Base-by-base conservation (phyloP, 345 rosid genomes). In the Hypericum perforatum region DNA sequence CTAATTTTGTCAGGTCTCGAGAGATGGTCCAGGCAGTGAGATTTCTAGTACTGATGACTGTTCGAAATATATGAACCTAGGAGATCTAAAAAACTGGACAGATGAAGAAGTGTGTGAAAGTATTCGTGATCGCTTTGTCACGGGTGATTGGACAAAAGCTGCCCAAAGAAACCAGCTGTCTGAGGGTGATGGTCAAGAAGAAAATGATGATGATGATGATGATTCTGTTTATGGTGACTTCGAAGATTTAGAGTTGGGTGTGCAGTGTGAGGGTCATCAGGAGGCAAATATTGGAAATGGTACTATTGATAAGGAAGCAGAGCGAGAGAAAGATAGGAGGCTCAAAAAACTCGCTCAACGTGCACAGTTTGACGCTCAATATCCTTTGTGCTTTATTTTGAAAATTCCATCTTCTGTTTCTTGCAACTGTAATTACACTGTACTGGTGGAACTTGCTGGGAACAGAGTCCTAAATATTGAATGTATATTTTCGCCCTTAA, bases 181-280 rank as follows among this genome's bases (percentile, higher is more conserved):
- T 39, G 75, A 59, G 46, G 57, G 55, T 43, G 65, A 64, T 40
- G 50, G 41, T 61, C 72, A 63, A 56, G 75, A 15, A 13, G 50
- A 13, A 13, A 46, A 10, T 1, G 6, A 46, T 12, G 50, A 46
- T 14, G 49, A 67, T 49, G 86, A 75, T 36, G 75, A 77, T 36
- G 86, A 73, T 39, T 40, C 55, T 49, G 68, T 72, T 16, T 65
- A 69, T 74, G 98, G 96, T 32, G 95, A 91, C 58, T 91, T 91
- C 68, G 96, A 88, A 67, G 98, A 91, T 82, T 44, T 91, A 67
- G 98, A 91, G 77, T 79, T 82, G 0, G 90, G 88, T 56, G 78
- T 81, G 69, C 81, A 74, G 60, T 60, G 75, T 55, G 74, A 64
- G 53, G 56, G 56, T 60, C 60, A 41, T 61, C 57, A 38, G n/a